A percentile compares a stretch with the other conserved stretches of the same genome.
Evolutionary conservation across 2,329 filamentous ascomycete species (phyloP).

Genomic region (Penicillium occitanis): DNA sequence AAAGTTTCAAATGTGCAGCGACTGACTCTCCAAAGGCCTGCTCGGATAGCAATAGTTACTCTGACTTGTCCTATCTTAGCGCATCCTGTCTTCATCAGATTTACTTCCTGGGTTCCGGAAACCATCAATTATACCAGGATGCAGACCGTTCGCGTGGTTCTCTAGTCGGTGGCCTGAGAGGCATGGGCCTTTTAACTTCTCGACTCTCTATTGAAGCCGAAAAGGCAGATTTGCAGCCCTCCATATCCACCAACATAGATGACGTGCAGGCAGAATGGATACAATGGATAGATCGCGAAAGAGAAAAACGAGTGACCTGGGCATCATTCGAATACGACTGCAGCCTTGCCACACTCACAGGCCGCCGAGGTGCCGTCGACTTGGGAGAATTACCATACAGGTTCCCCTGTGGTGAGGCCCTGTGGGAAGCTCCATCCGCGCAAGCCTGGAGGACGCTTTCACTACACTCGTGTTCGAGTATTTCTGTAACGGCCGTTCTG

Average conservation of each 20-base stretch:
- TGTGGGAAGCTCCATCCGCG: conserved; percentile 16
- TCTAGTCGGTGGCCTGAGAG: conserved; percentile 3
- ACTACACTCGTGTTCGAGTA: background rate
- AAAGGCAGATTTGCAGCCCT: background rate
- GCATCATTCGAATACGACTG: conserved; percentile 18
- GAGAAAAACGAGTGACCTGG: conserved; percentile 12
- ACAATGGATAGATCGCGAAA: conserved; percentile 14
- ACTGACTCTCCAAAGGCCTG: conserved; percentile 1
- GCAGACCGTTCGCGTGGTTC: conserved; percentile 12
- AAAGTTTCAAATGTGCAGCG: background rate
- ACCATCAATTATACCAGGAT: conserved; percentile 15
- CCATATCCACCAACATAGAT: background rate
- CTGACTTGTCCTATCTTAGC: conserved; percentile 10
- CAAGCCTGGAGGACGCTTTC: conserved; percentile 17
- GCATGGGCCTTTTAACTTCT: conserved; percentile 14
- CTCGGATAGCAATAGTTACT: conserved; percentile 18
- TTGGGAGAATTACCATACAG: conserved; percentile 12
- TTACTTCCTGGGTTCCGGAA: conserved; percentile 12
- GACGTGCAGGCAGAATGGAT: conserved; percentile 12
- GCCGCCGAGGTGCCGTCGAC: conserved; percentile 14
- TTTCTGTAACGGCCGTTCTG: conserved; percentile 1
- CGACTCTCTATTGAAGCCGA: conserved; percentile 1
- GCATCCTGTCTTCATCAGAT: conserved; percentile 18
- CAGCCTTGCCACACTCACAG: conserved; percentile 10
- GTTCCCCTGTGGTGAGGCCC: conserved; percentile 11